phyloP scores from a whole-genome alignment of 495 filamentous ascomycete species.

The Delitschia confertaspora region DNA sequence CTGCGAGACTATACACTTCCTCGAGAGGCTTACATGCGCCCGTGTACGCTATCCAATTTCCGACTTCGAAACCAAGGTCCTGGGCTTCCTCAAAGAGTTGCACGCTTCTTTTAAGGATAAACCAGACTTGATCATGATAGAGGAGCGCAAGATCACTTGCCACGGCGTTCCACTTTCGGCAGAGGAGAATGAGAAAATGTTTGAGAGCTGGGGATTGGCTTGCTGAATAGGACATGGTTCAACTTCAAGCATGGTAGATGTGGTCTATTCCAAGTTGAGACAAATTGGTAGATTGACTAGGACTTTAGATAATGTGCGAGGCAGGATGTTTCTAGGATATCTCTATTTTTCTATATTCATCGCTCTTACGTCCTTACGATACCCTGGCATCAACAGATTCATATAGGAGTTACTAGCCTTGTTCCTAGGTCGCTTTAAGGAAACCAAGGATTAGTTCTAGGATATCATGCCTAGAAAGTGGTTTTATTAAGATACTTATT shows the following conservation, averaged over 20 bases:
- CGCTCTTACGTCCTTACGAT: too few species aligned
- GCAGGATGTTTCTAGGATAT: too few species aligned
- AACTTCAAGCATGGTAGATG: not conserved
- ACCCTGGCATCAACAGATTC: too few species aligned
- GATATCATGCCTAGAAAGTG: too few species aligned
- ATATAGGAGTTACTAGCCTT: too few species aligned
- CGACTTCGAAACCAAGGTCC: conserved; percentile 23
- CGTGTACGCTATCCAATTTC: conserved; percentile 11
- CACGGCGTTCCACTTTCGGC: conserved; percentile 27
- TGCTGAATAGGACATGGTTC: not conserved
- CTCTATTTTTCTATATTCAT: too few species aligned
- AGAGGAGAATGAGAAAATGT: conserved; percentile 27
- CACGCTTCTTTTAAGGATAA: conserved; percentile 14
- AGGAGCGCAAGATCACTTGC: conserved; percentile 25
- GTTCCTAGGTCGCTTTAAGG: too few species aligned
- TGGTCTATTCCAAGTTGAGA: not conserved
- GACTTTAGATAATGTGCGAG: too few species aligned
- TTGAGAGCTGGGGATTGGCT: conserved; percentile 19
- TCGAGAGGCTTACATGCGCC: conserved; percentile 13
- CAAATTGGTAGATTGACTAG: not conserved
- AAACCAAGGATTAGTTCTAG: too few species aligned
- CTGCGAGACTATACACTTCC: not conserved
- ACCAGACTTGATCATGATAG: conserved; percentile 32
- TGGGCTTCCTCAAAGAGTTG: conserved; percentile 26
- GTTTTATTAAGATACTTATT: too few species aligned